Evolutionary conservation across 73 alveolate genomes (phyloP).

Genomic region (Tetrahymena malaccensis): DNA sequence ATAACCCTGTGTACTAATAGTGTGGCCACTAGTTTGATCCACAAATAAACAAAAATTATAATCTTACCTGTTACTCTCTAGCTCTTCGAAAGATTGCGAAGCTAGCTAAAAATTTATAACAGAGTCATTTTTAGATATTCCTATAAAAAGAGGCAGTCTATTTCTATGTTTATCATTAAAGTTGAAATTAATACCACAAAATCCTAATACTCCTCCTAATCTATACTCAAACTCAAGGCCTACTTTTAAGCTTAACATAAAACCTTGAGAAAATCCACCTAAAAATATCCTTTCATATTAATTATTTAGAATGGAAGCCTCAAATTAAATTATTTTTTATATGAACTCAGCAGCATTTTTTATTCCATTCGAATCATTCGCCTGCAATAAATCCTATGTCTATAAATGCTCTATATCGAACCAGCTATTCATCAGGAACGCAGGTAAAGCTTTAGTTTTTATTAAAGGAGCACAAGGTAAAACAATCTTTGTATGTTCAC

Average conservation of each 20-base stretch:
- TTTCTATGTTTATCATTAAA: neutral
- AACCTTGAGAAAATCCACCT: neutral
- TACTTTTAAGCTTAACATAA: neutral
- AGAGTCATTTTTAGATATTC: neutral
- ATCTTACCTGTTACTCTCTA: neutral
- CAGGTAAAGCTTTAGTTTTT: neutral
- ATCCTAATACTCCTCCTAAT: neutral
- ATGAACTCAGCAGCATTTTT: neutral
- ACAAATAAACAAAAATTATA: neutral
- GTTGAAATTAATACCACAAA: neutral
- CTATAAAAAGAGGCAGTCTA: neutral
- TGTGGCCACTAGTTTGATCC: neutral
- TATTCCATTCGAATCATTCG: neutral
- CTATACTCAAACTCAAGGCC: neutral
- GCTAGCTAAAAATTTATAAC: neutral
- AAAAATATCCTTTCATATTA: neutral
- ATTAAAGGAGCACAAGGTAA: neutral
- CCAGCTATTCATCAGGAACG: neutral
- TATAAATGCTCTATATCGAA: neutral
- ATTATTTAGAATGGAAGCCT: neutral
- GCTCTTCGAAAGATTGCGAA: neutral
- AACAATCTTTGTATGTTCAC: neutral
- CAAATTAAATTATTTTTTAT: neutral
- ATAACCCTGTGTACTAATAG: neutral
- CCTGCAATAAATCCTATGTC: neutral